phyloP scores from a whole-genome alignment of 257 asterid genomes.

The Paraleonurus japonicus region DNA sequence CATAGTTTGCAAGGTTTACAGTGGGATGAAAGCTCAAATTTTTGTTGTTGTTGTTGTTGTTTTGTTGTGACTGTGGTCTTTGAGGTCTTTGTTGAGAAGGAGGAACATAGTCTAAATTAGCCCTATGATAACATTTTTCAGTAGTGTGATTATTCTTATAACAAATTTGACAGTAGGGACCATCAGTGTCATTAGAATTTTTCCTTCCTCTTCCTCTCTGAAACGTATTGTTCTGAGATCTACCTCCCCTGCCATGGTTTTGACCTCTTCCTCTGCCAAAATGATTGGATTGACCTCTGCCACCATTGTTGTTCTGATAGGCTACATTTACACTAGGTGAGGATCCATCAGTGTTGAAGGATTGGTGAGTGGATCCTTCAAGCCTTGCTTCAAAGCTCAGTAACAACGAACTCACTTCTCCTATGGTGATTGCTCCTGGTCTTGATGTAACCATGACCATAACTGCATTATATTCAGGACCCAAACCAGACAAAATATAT shows the following conservation, averaged over 20 bases:
- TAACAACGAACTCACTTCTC: neutral
- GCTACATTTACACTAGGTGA: no score
- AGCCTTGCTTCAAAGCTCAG: neutral
- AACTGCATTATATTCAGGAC: neutral
- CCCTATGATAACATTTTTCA: no score
- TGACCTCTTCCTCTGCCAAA: neutral
- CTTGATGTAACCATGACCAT: neutral
- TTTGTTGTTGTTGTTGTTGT: no score
- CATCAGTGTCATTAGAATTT: no score
- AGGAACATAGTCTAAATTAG: no score
- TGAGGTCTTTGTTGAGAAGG: neutral
- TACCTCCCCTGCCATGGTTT: neutral
- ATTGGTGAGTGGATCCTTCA: neutral
- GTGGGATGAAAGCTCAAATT: no score
- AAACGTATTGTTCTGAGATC: neutral
- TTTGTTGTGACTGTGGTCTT: neutral
- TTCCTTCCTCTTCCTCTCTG: neutral
- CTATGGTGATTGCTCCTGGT: neutral
- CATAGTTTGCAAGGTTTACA: neutral
- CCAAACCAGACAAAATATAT: neutral
- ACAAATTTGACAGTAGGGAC: no score
- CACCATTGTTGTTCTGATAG: neutral
- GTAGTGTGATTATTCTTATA: no score
- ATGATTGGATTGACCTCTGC: no score
- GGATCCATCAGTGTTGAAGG: neutral